Evolutionary conservation across 257 asterid genomes (phyloP).

Genomic region (Rhazya stricta): DNA sequence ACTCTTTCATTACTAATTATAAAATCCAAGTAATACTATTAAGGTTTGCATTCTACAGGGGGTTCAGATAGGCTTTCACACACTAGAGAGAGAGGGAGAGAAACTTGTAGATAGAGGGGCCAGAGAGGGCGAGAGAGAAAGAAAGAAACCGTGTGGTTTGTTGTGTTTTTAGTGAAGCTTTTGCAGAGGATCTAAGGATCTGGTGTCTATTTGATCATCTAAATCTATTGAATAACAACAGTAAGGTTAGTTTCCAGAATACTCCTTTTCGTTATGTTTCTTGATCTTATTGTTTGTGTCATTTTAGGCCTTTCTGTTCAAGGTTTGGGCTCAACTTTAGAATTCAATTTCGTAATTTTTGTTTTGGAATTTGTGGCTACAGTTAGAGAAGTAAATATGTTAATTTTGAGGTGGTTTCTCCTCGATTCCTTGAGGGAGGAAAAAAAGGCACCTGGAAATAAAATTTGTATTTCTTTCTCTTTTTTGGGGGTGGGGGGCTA

Average conservation of each 20-base stretch:
- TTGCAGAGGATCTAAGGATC: constrained; percentile 19
- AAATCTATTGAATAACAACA: constrained; percentile 1
- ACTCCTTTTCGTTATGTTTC: not conserved
- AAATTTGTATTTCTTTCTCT: not conserved
- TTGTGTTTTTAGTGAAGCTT: constrained; percentile 10
- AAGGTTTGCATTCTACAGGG: constrained; percentile 4
- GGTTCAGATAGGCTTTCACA: not conserved
- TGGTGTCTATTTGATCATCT: constrained; percentile 11
- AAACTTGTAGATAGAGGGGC: constrained; percentile 9
- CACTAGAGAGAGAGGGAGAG: constrained; percentile 9
- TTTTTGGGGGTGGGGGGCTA: not conserved
- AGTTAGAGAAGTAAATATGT: not conserved
- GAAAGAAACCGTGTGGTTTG: constrained; percentile 15
- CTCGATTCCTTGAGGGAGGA: not conserved
- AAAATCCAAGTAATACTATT: not conserved
- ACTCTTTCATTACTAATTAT: not conserved
- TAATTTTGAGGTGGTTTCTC: constrained; percentile 5
- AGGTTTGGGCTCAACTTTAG: not conserved
- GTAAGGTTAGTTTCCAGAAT: constrained; percentile 15
- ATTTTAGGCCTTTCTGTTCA: not conserved
- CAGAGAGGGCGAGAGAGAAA: constrained; percentile 4
- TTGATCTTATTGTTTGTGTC: not conserved
- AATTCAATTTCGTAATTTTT: not conserved
- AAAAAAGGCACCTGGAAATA: not conserved
- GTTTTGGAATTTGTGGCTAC: not conserved